Percentiles rank a stretch among this genome's conserved stretches.
Evolutionary conservation across 140 eudicot genomes (phyloP).

Genomic region (Stevia rebaudiana): DNA sequence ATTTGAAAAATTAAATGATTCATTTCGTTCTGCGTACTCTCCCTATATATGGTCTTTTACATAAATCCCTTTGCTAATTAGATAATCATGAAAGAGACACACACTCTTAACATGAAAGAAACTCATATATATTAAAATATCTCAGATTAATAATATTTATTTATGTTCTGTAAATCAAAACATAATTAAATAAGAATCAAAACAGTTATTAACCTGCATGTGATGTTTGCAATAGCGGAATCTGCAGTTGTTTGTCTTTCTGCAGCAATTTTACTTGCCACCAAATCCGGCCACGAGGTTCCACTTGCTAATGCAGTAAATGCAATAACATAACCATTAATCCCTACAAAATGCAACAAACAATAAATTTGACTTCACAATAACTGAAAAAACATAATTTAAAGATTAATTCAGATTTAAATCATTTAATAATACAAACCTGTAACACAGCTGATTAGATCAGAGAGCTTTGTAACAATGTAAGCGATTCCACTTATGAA

Average conservation of each 20-base stretch:
- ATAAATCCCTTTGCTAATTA: too few species aligned
- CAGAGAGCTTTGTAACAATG: constrained; percentile 68
- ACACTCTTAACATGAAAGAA: not conserved
- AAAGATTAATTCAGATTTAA: not conserved
- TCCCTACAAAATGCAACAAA: constrained; percentile 51
- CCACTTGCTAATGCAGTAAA: constrained; percentile 92
- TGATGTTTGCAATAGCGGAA: constrained; percentile 95
- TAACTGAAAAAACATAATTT: constrained; percentile 1
- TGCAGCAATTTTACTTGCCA: constrained; percentile 98
- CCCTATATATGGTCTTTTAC: too few species aligned
- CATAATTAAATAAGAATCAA: not conserved
- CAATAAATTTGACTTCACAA: not conserved
- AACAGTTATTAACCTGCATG: constrained; percentile 64
- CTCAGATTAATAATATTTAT: too few species aligned
- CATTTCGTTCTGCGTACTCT: too few species aligned
- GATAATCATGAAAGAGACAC: too few species aligned
- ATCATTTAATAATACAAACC: constrained; percentile 34
- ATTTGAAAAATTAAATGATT: too few species aligned
- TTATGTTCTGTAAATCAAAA: too few species aligned
- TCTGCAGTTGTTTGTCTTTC: constrained; percentile 92
- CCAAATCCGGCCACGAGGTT: constrained; percentile 96
- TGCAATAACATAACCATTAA: constrained; percentile 71
- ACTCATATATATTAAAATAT: not conserved
- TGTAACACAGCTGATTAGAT: constrained; percentile 85
- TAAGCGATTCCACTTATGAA: constrained; percentile 89